Evolutionary conservation across 208 protist genomes (phyloP).

Genomic region (Leishmania mexicana): DNA sequence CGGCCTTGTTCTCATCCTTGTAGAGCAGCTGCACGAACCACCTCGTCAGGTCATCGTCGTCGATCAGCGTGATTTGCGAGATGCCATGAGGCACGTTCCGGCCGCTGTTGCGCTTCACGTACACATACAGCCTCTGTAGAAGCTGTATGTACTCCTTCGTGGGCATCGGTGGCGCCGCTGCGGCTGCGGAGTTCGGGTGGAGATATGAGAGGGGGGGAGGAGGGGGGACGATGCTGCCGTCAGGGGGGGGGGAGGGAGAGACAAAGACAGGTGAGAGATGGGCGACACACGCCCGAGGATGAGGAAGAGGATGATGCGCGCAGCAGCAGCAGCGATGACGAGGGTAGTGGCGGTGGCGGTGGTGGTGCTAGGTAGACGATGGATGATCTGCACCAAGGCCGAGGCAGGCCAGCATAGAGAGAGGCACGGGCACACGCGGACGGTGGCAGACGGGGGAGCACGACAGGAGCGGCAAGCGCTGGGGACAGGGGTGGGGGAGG

Average conservation of each 20-base stretch:
- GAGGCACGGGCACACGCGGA: neutral
- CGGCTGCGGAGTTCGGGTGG: neutral
- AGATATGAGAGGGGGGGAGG: neutral
- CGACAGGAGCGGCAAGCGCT: no score
- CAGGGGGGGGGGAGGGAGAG: neutral
- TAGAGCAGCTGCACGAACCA: slow-evolving; percentile 85
- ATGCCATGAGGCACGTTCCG: slow-evolving; percentile 30
- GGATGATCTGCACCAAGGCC: neutral
- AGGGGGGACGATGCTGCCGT: neutral
- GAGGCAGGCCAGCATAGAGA: neutral
- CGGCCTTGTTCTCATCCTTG: slow-evolving; percentile 58
- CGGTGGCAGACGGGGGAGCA: neutral
- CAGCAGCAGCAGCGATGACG: neutral
- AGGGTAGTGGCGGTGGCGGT: neutral
- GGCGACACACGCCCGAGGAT: neutral
- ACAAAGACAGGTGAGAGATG: neutral
- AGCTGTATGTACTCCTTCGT: slow-evolving; percentile 46
- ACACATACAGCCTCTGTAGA: slow-evolving; percentile 59
- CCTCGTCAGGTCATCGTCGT: slow-evolving; percentile 77
- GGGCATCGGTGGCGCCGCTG: slow-evolving; percentile 28
- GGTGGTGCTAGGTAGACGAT: neutral
- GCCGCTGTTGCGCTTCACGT: slow-evolving; percentile 58
- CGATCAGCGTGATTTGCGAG: slow-evolving; percentile 51
- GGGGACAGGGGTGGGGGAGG: no score
- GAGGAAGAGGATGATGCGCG: neutral